Evolutionary conservation across 805 yeast genomes (phyloP).

Genomic region (Saccharomyces paradoxus): DNA sequence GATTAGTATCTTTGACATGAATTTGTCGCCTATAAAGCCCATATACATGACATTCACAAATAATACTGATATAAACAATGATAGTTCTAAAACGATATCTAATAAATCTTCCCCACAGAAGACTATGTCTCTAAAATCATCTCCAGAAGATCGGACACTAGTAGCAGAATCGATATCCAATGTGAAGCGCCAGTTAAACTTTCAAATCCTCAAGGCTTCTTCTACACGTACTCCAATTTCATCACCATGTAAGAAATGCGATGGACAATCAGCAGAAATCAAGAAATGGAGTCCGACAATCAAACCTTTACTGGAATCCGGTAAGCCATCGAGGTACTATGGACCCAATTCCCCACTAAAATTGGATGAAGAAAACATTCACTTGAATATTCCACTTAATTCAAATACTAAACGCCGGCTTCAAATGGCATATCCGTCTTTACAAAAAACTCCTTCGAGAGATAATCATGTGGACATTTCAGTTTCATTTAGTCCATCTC

Average conservation of each 20-base stretch:
- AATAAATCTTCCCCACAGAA: slow-evolving; percentile 9
- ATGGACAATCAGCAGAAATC: neutral
- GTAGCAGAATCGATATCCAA: neutral
- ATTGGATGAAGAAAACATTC: slow-evolving; percentile 31
- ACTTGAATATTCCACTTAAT: slow-evolving; percentile 29
- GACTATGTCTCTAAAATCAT: neutral
- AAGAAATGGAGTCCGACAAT: neutral
- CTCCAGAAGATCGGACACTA: neutral
- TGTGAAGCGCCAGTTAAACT: slow-evolving; percentile 16
- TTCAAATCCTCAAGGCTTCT: slow-evolving; percentile 6
- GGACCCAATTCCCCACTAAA: slow-evolving; percentile 28
- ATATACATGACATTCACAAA: slow-evolving; percentile 5
- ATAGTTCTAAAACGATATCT: slow-evolving; percentile 11
- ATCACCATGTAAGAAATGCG: slow-evolving; percentile 13
- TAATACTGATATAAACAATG: slow-evolving; percentile 6
- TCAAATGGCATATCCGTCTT: slow-evolving; percentile 2
- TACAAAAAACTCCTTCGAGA: slow-evolving; percentile 11
- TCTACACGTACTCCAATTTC: slow-evolving; percentile 10
- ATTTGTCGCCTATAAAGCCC: slow-evolving; percentile 23
- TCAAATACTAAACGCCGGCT: slow-evolving; percentile 13
- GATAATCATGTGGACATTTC: neutral
- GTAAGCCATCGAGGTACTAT: slow-evolving; percentile 10
- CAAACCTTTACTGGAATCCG: neutral
- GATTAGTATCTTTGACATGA: slow-evolving; percentile 60
- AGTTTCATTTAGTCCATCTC: slow-evolving; percentile 22